Conservation (phyloP, 805 yeast genomes). For the Yarrowia sp. region DNA sequence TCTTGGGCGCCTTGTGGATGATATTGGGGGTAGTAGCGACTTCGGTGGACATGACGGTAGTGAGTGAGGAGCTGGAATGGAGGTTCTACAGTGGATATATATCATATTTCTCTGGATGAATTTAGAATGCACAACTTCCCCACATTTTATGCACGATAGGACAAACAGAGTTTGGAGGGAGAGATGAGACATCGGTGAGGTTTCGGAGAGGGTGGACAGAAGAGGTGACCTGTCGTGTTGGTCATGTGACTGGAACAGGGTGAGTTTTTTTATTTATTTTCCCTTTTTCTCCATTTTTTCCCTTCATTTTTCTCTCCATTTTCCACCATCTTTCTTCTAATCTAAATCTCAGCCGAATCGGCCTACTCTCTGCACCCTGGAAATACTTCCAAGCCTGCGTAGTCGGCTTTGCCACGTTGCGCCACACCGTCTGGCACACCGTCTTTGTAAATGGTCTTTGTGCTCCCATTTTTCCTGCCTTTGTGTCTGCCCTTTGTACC, state of each 20-base stretch:
- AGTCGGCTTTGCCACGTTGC: not conserved
- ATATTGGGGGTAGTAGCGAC: not conserved
- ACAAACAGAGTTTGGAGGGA: not conserved
- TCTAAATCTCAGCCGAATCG: constrained; percentile 3
- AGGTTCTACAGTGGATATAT: not conserved
- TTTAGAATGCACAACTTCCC: not conserved
- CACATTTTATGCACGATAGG: constrained; percentile 34
- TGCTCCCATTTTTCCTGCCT: no score
- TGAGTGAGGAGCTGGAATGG: not conserved
- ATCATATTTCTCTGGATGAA: not conserved
- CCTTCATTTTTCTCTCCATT: no score
- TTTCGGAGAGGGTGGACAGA: no score
- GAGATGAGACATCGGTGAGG: constrained; percentile 4
- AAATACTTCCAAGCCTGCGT: constrained; percentile 24
- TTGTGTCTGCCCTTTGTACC: no score
- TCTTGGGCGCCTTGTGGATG: constrained; percentile 39
- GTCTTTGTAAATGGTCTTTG: no score
- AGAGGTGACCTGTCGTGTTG: no score
- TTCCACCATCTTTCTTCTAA: not conserved
- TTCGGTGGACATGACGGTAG: not conserved
- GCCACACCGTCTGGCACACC: no score
- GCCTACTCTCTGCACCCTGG: not conserved
- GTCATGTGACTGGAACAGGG: not conserved
- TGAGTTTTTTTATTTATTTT: no score
- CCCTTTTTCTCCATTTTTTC: not conserved